Percentiles rank a stretch among this genome's conserved stretches.
Evolutionary conservation across 305 asterid genomes (phyloP).

Genomic region (Fraxinus nigra): DNA sequence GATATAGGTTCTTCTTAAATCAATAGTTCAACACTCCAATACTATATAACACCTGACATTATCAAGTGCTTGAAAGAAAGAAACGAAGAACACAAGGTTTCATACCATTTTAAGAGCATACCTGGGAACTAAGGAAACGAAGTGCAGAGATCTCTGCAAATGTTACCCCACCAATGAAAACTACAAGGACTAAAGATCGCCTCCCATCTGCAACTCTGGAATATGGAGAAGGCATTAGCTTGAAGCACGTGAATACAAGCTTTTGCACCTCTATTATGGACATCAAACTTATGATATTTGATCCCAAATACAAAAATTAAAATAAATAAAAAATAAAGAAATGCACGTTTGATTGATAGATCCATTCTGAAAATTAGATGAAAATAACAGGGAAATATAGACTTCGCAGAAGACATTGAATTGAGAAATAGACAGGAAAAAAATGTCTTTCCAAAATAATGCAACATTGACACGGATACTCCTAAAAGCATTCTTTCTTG

Average conservation of each 20-base stretch:
- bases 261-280: not conserved
- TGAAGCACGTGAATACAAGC: not conserved
- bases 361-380: not conserved
- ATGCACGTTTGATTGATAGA: not conserved
- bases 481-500: not conserved
- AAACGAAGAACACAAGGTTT: not conserved
- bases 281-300: not conserved
- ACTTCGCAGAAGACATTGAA: not conserved
- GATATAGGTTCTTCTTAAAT: not conserved
- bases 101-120: conserved; percentile 14
- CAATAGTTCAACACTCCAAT: not conserved
- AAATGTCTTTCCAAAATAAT: not conserved
- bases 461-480: not conserved
- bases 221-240: conserved; percentile 26
- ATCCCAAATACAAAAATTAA: not conserved
- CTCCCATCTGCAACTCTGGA: conserved; percentile 76
- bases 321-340: not conserved
- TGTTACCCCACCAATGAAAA: conserved; percentile 95
- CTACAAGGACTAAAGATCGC: conserved; percentile 90
- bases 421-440: not conserved
- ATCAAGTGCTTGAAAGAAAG: not conserved
- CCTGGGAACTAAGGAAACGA: conserved; percentile 93
- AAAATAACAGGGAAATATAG: not conserved
- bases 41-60: not conserved
- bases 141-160: conserved; percentile 97